Evolutionary conservation across 2,329 filamentous ascomycete species (phyloP), one percentile per base, ranked within the genome.

Genomic region (Nothomitra cinnamomea): DNA sequence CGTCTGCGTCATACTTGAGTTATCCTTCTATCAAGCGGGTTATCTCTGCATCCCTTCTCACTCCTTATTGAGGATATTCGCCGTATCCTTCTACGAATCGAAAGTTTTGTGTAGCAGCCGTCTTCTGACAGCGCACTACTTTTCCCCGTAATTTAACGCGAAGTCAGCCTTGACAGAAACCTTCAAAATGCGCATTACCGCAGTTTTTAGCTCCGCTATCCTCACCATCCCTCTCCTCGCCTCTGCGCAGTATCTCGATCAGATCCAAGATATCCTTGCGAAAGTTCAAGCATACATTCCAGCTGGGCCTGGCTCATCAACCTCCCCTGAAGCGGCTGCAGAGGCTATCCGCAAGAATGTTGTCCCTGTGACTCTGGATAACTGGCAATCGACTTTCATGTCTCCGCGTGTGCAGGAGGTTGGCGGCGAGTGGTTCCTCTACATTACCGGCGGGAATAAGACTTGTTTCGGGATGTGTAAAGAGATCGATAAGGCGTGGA

Each of bases 341-440:
- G 43, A 48, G 12, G 43, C 43, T 48, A 7, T 28, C 12, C 19
- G 43, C 6, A 48, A 48, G 43, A 72, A 74, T 49, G 69, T 82
- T 57, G 69, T 77, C 64, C 65, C 75, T 51, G 65, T 90, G 60
- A 82, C 79, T 3, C 71, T 87, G 55, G 70, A 80, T 58, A 83
- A 82, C 73, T 87, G 84, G 83, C 80, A 71, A 51, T 76, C 79
- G 28, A 78, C 83, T 55, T 71, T 78, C 56, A 67, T 77, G 7
- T 77, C 68, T 25, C 74, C 76, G 57, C 76, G 77, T 10, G 74
- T 69, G 6, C 82, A 84, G 3, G 76, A 76, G 10, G 74, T 69
- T 5, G 82, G 83, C 4, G 82, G 83, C 67, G 82, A 87, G 68
- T 88, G 83, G 83, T 81, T 84, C 73, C 71, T 90, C 57, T 74